Evolutionary conservation across 805 yeast genomes (phyloP).

Genomic region (Saccharomycopsis fodiens): DNA sequence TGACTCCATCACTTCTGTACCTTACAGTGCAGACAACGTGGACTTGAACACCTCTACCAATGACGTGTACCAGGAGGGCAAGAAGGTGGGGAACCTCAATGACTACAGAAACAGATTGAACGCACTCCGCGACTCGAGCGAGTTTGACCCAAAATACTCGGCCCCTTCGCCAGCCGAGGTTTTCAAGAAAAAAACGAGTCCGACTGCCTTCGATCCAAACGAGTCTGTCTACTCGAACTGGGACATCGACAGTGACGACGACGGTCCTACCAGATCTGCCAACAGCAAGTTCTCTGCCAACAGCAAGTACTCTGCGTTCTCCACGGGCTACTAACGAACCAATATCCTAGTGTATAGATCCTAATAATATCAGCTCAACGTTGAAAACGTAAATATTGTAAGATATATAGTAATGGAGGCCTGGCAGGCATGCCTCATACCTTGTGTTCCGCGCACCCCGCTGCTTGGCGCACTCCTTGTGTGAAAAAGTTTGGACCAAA

Average conservation of each 20-base stretch:
- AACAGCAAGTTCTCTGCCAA: too few species aligned
- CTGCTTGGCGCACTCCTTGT: too few species aligned
- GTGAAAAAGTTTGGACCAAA: too few species aligned
- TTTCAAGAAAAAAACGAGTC: not conserved
- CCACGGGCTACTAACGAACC: not conserved
- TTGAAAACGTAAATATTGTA: not conserved
- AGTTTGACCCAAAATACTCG: conserved; percentile 2
- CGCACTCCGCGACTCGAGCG: not conserved
- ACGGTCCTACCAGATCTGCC: conserved; percentile 5
- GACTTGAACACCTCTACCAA: not conserved
- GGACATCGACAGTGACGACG: conserved; percentile 16
- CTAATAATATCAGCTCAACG: too few species aligned
- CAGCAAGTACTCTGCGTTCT: conserved; percentile 7
- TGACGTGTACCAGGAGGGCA: not conserved
- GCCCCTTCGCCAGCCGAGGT: not conserved
- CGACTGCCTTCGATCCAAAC: conserved; percentile 3
- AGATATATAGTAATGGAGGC: not conserved
- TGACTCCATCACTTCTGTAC: not conserved
- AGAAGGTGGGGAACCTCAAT: not conserved
- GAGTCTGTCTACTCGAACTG: conserved; percentile 5
- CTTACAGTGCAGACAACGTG: not conserved
- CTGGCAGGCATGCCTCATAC: not conserved
- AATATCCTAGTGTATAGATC: too few species aligned
- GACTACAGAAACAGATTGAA: not conserved
- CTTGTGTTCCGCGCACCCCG: not conserved